Percentiles rank a stretch among this genome's conserved stretches.
Evolutionary conservation across 345 rosid genomes (phyloP).

Genomic region (Eucalyptus grandis): DNA sequence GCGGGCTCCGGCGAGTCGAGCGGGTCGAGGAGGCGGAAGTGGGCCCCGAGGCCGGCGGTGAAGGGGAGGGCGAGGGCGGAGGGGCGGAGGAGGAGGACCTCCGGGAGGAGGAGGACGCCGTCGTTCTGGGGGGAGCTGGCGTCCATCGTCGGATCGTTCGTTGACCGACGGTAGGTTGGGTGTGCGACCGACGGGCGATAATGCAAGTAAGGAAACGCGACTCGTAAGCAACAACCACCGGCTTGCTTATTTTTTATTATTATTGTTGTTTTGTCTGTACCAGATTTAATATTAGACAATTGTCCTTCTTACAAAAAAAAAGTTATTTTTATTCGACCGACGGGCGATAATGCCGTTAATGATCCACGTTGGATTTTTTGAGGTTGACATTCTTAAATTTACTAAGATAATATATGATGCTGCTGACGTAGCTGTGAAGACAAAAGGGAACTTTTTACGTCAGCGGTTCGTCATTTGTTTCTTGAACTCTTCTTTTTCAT

Average conservation of each 20-base stretch:
- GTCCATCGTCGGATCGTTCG: background rate
- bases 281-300: too few relatives aligned
- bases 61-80: background rate
- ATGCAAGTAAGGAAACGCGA: background rate
- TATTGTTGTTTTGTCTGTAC: too few relatives aligned
- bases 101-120: background rate
- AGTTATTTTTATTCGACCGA: background rate
- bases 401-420: background rate
- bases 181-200: background rate
- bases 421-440: background rate
- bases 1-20: background rate
- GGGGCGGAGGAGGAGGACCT: slow-evolving; percentile 13
- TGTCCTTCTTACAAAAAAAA: background rate
- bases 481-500: background rate
- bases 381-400: background rate
- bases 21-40: slow-evolving; percentile 11
- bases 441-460: background rate
- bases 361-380: too few relatives aligned
- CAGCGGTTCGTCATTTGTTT: background rate
- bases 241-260: too few relatives aligned
- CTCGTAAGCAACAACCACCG: background rate
- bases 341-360: background rate
- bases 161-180: background rate
- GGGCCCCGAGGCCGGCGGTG: background rate
- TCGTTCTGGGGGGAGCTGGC: background rate